Conservation (phyloP, 2,329 filamentous ascomycete genomes). For the Aspergillus niger region DNA sequence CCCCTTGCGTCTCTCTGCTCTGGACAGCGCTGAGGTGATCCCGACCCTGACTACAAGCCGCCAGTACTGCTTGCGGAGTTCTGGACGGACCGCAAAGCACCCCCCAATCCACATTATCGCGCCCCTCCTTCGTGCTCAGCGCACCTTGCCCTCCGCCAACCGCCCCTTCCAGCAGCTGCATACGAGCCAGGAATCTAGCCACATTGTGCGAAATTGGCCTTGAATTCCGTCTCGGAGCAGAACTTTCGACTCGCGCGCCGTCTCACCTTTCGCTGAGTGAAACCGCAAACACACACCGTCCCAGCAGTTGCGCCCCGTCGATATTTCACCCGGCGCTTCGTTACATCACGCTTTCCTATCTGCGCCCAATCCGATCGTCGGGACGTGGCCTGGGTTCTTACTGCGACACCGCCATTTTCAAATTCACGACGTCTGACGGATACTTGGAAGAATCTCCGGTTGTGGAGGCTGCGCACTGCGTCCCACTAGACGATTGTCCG, state of each 20-base stretch:
- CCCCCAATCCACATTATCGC: not conserved
- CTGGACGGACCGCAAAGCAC: not conserved
- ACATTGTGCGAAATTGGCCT: not conserved
- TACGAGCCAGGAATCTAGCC: not conserved
- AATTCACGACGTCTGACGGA: not conserved
- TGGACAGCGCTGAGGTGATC: not conserved
- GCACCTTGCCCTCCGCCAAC: not conserved
- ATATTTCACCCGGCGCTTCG: not conserved
- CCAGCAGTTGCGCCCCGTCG: slow-evolving; percentile 10
- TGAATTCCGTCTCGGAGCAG: too few relatives aligned
- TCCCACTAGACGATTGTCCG: not conserved
- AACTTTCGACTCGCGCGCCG: not conserved
- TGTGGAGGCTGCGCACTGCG: not conserved
- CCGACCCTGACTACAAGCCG: not conserved
- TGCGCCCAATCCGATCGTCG: slow-evolving; percentile 8
- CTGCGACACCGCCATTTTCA: not conserved
- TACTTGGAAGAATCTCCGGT: not conserved
- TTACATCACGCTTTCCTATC: not conserved
- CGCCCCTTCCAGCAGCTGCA: not conserved
- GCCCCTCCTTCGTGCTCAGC: not conserved
- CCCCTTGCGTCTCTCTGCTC: not conserved
- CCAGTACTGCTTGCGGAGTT: not conserved
- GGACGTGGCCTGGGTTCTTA: slow-evolving; percentile 1
- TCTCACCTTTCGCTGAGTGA: slow-evolving; percentile 7
- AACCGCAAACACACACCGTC: slow-evolving; percentile 13